Evolutionary conservation across 441 rosid species (phyloP), one percentile per base, ranked within the genome.

Genomic region (Adansonia gregorii): DNA sequence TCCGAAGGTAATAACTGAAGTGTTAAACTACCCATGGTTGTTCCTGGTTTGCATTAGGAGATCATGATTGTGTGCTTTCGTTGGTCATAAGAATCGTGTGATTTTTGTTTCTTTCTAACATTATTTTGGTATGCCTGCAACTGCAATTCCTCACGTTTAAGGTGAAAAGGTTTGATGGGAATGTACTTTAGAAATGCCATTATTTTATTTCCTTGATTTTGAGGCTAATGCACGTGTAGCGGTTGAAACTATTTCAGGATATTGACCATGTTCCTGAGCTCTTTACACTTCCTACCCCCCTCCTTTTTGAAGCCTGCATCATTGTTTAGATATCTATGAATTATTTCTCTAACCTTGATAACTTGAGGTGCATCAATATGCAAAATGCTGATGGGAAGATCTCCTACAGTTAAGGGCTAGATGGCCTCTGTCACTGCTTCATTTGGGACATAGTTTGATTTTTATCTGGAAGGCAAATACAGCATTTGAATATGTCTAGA

Each of bases 341-440:
- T 76, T 80, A 69, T 87, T 80, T 80, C 84, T 89, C 86, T 82
- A 87, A 85, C 85, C 83, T 87, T 87, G 86, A 90, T 85, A 84
- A 79, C 72, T 43, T 79, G 97, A 85, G 86, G 90, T 87, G 87
- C 89, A 84, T 89, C 94, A 86, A 89, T 91, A 83, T 86, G 90
- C 92, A 89, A 94, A 90, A 83, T 91, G 94, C 98, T 89, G 96
- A 93, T 88, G 93, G 89, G 97, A 95, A 94, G 97, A 89, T 86
- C 89, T 90, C 91, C 54, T 84, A 90, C 91, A 84, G 91, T 88
- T 91, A 88, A 83, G 90, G 92, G 92, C 94, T 88, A 87, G 91
- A 89, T 92, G 92, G 88, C 91, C 97, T 86, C 87, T 87, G 76
- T 86, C 94, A 84, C 88, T 92, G 89, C 97, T 88, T 88, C 88